These are phyloP conservation scores for Rhododendron vialii DNA, from an alignment of 148 eudicot genomes.

Conservation along the genomic window DNA sequence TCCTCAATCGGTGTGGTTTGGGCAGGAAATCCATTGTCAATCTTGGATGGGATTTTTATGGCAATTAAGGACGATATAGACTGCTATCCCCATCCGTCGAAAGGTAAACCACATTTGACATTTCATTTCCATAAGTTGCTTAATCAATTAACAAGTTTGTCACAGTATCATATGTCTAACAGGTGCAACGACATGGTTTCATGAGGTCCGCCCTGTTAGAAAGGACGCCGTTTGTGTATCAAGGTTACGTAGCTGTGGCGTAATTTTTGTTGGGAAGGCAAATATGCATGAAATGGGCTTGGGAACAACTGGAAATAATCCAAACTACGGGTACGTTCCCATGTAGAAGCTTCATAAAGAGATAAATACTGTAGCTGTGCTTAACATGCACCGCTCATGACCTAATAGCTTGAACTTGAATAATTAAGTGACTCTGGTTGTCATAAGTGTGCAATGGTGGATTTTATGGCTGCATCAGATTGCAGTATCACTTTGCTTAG, in stretches of 20 bases:
- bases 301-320: slow-evolving; percentile 86
- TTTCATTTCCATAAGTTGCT: not conserved
- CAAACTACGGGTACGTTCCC: slow-evolving; percentile 68
- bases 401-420: not conserved
- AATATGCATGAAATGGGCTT: slow-evolving; percentile 98
- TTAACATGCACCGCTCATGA: not conserved
- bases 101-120: slow-evolving; percentile 29
- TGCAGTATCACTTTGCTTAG: not conserved
- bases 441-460: not conserved
- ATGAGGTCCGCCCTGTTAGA: slow-evolving; percentile 62
- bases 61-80: slow-evolving; percentile 98
- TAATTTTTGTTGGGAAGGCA: slow-evolving; percentile 85
- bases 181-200: slow-evolving; percentile 92
- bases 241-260: slow-evolving; percentile 89
- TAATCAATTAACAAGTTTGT: not conserved
- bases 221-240: slow-evolving; percentile 81
- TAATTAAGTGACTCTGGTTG: not conserved
- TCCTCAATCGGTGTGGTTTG: slow-evolving; percentile 8
- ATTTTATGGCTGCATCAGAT: not conserved
- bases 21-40: slow-evolving; percentile 79
- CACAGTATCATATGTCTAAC: slow-evolving; percentile 18
- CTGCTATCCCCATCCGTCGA: slow-evolving; percentile 80
- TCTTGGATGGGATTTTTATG: slow-evolving; percentile 85
- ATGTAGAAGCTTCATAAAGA: not conserved
- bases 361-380: not conserved